Base-by-base conservation (phyloP, 2,329 filamentous ascomycete genomes). In the Podosphaera xanthii region DNA sequence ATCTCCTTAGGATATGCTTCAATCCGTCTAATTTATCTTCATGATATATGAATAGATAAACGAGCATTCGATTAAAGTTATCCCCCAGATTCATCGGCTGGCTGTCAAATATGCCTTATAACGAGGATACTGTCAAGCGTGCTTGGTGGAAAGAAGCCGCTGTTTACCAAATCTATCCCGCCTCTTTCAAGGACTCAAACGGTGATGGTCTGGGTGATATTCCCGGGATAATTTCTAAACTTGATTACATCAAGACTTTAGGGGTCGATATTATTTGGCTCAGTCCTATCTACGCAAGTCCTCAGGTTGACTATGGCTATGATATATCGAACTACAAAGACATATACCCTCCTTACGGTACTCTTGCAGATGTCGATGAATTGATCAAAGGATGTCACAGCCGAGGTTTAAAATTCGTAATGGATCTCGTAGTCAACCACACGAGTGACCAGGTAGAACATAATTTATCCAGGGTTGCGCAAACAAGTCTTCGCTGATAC, bases 391-490 rank as follows among this genome's bases (percentile, higher is more conserved):
- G 77, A 9, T 77, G 78, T 44, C 81, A 86, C 61, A 63, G 71
- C 3, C 72, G 80, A 2, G 77, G 74, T 0, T 81, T 87, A 72
- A 83, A 81, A 66, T 71, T 88, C 7, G 77, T 88, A 8, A 77
- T 87, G 63, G 84, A 88, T 63, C 71, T 88, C 6, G 84, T 88
- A 0, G 78, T 87, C 22, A 88, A 87, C 60, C 84, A 88, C 65
- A 87, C 83, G 0, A 63, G 60, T 62, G 62, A 67, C 56, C 63
- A 64, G 62, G 63, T 65, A 34, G 59, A 60, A 57, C 3, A 63
- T 71, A 38, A 71, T 22, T 22, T 22, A 22, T 54, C 8, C 5
- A 49, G n/a, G 3, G 2, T 14, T 33, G 9, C 7, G 30, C 31
- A 8, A 12, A 49, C 9, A 36, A 35, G 46, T 33, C 6, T 49